Evolutionary conservation across 2,329 filamentous ascomycete genomes (phyloP).

Genomic region (Aspergillus sp.): DNA sequence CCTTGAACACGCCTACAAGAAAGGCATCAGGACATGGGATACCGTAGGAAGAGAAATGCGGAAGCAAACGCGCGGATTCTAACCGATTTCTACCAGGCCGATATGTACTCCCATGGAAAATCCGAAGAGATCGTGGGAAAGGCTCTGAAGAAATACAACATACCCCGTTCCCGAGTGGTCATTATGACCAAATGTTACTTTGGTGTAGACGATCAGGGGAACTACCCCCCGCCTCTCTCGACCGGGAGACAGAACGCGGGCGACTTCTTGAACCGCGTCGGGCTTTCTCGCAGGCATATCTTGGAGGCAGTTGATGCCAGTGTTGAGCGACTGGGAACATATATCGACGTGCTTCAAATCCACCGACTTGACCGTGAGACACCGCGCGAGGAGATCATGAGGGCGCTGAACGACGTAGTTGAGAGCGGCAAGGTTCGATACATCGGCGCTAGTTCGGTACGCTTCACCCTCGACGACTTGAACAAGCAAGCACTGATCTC

Average conservation of each 20-base stretch:
- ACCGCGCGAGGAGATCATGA: conserved; percentile 54
- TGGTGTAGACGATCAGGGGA: conserved; percentile 29
- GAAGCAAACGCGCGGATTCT: background rate
- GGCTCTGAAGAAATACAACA: conserved; percentile 62
- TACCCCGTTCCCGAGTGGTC: conserved; percentile 63
- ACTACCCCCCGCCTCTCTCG: conserved; percentile 24
- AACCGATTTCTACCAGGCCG: conserved; percentile 26
- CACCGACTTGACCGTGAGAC: conserved; percentile 50
- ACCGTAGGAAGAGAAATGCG: conserved; percentile 22
- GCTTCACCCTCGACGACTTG: conserved; percentile 3
- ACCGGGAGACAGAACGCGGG: conserved; percentile 24
- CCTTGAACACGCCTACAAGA: conserved; percentile 35
- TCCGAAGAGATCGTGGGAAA: conserved; percentile 66
- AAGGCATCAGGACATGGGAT: conserved; percentile 41
- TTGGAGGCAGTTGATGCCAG: conserved; percentile 63
- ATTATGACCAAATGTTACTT: conserved; percentile 63
- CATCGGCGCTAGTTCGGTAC: conserved; percentile 37
- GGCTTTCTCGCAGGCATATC: conserved; percentile 62
- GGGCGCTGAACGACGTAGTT: conserved; percentile 47
- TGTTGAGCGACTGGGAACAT: conserved; percentile 49
- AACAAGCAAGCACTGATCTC: background rate
- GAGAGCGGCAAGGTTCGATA: conserved; percentile 42
- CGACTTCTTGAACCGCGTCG: conserved; percentile 36
- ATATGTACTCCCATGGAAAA: conserved; percentile 53
- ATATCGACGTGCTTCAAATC: conserved; percentile 57